Evolutionary conservation across 139 green algal species (phyloP).

Genomic region (Chlorella sp.): DNA sequence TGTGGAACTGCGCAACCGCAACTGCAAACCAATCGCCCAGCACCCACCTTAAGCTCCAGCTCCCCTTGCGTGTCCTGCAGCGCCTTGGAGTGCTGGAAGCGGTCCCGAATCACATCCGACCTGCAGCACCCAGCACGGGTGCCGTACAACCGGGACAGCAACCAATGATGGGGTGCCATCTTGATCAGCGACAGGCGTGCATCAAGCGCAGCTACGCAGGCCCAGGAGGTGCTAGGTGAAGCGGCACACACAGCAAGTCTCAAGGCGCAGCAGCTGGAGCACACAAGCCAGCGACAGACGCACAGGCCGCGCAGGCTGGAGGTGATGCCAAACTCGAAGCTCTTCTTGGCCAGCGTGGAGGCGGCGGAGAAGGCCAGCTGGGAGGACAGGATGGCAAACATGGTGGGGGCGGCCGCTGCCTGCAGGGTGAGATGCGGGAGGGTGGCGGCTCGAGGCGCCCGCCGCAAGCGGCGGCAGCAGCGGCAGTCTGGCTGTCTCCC

Average conservation of each 20-base stretch:
- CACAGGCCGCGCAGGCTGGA: conserved; percentile 8
- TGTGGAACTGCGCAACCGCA: too few relatives aligned
- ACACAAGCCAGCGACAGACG: too few relatives aligned
- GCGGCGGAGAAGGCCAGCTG: conserved; percentile 15
- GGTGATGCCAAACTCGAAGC: conserved; percentile 25
- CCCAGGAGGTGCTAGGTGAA: too few relatives aligned
- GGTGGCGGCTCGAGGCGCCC: background rate
- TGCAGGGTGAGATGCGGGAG: background rate
- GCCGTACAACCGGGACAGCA: too few relatives aligned
- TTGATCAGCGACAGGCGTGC: too few relatives aligned
- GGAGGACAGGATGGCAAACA: conserved; percentile 9
- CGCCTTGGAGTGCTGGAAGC: conserved; percentile 5
- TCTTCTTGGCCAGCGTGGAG: conserved; percentile 28
- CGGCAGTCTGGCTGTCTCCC: too few relatives aligned
- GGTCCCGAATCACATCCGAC: conserved; percentile 12
- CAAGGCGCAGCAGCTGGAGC: too few relatives aligned
- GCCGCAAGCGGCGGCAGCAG: background rate
- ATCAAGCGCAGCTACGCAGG: too few relatives aligned
- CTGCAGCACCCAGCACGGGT: too few relatives aligned
- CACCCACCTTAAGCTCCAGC: conserved; percentile 5
- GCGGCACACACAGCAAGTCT: too few relatives aligned
- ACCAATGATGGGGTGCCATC: too few relatives aligned
- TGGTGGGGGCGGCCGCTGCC: background rate
- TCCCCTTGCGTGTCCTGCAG: conserved; percentile 18
- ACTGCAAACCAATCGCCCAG: too few relatives aligned